Percentiles rank a stretch among this genome's conserved stretches.
Conservation (phyloP, 148 eudicot species). For the Drosera capensis region DNA sequence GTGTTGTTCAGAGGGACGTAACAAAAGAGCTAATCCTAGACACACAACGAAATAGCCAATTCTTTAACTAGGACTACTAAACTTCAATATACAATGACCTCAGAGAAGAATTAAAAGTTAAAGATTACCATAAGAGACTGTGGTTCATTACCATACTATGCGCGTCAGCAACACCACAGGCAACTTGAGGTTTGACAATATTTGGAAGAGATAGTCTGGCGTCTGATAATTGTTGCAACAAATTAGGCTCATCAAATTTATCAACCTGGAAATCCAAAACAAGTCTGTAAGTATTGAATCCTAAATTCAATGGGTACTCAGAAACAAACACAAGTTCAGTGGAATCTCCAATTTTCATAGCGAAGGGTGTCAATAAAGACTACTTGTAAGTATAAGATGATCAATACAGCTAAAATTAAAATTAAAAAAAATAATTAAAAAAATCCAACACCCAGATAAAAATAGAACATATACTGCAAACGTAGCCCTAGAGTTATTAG, state of each 20-base stretch:
- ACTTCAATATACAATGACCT: background rate
- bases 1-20: background rate
- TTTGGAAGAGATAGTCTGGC: constrained; percentile 57
- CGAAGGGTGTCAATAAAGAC: too few species aligned
- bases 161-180: constrained; percentile 88
- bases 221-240: constrained; percentile 34
- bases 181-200: constrained; percentile 97
- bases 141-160: constrained; percentile 74
- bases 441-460: too few species aligned
- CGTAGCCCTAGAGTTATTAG: too few species aligned
- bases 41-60: background rate
- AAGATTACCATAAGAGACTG: too few species aligned
- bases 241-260: constrained; percentile 41
- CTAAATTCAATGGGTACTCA: background rate
- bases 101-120: too few species aligned
- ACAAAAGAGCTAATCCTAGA: background rate
- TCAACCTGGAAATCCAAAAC: constrained; percentile 51
- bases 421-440: too few species aligned
- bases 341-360: too few species aligned
- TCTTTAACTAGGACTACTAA: background rate
- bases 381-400: too few species aligned
- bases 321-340: too few species aligned
- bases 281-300: background rate
- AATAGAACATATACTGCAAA: too few species aligned
- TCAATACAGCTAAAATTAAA: too few species aligned